Percentiles rank a stretch among this genome's conserved stretches.
Evolutionary conservation across 2,329 filamentous ascomycete species (phyloP).

Genomic region (Remersonia thermophila): DNA sequence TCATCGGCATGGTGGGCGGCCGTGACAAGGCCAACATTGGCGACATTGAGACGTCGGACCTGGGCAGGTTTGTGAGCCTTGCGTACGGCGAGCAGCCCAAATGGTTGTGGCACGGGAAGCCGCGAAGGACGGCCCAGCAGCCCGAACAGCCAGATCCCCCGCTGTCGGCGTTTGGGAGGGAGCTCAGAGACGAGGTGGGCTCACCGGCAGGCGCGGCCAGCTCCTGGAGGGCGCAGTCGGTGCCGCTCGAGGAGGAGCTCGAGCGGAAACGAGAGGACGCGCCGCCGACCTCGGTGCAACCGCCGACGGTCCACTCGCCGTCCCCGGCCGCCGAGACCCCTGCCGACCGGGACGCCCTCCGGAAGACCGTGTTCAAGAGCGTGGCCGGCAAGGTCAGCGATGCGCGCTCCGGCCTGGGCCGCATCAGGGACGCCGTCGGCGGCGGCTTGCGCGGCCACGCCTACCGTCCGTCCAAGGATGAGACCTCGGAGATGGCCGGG

Average conservation of each 20-base stretch:
- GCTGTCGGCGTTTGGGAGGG: conserved; percentile 41
- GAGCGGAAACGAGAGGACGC: conserved; percentile 35
- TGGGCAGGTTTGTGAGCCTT: conserved; percentile 69
- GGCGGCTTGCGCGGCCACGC: conserved; percentile 40
- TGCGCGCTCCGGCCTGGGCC: conserved; percentile 67
- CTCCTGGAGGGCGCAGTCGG: conserved; percentile 36
- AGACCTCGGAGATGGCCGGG: conserved; percentile 26
- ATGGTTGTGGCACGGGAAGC: conserved; percentile 91
- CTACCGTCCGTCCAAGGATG: conserved; percentile 45
- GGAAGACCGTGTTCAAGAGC: conserved; percentile 62
- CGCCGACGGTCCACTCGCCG: conserved; percentile 31
- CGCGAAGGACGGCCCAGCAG: conserved; percentile 48
- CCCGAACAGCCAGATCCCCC: conserved; percentile 30
- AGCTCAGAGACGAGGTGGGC: conserved; percentile 29
- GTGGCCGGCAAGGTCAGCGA: conserved; percentile 70
- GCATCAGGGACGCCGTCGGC: conserved; percentile 77
- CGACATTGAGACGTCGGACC: conserved; percentile 83
- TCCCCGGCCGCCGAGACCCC: conserved; percentile 35
- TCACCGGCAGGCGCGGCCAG: conserved; percentile 12
- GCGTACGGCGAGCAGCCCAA: conserved; percentile 73
- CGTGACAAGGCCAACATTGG: conserved; percentile 81
- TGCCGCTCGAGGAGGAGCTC: conserved; percentile 40
- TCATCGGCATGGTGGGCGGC: conserved; percentile 85
- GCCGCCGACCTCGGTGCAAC: conserved; percentile 30
- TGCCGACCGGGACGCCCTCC: conserved; percentile 44